Evolutionary conservation across 2,329 filamentous ascomycete species (phyloP), one percentile per base, ranked within the genome.

Genomic region (Knufia petricola): DNA sequence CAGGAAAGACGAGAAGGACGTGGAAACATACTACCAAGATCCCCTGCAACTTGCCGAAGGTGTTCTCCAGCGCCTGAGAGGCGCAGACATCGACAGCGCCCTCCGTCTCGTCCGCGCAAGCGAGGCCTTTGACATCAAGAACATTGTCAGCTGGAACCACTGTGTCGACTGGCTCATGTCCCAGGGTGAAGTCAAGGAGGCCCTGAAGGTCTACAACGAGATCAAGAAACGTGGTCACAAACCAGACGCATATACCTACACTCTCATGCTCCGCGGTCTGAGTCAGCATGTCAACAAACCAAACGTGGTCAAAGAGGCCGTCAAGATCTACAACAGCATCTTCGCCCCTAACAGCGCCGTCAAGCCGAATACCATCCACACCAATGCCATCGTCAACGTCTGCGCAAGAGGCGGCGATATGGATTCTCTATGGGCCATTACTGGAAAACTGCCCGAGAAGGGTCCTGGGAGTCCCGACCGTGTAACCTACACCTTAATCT

Each of bases 221-320:
- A 96, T 98, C 90, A 98, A 96, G 70, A 96, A 96, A 69, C 78
- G 88, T 52, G 82, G 75, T 3, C 84, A 94, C 59, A 72, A 77
- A 21, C 90, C 92, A 1, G 90, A 89, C 62, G 76, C 79, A 2
- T 78, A 83, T 59, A 95, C 92, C 0, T 95, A 85, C 62, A 92
- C 86, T 15, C 81, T 86, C 50, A 77, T 96, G 50, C 81, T 98
- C 56, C 74, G 78, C 44, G 90, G 88, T 24, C 79, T 89, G 48
- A 76, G 82, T 34, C 67, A 73, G 36, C 79, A 82, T 13, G 62
- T 75, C 1, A 75, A 83, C 38, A 49, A 50, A 66, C 70, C 75
- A 37, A 64, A 78, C 24, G 81, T 81, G 42, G 74, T 92, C 4
- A 64, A 72, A 48, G 81, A 84, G 55, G 87, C 87, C 0, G 66